phyloP scores from a whole-genome alignment of 2,329 filamentous ascomycete species.

The Leptosphaerulina australis region DNA sequence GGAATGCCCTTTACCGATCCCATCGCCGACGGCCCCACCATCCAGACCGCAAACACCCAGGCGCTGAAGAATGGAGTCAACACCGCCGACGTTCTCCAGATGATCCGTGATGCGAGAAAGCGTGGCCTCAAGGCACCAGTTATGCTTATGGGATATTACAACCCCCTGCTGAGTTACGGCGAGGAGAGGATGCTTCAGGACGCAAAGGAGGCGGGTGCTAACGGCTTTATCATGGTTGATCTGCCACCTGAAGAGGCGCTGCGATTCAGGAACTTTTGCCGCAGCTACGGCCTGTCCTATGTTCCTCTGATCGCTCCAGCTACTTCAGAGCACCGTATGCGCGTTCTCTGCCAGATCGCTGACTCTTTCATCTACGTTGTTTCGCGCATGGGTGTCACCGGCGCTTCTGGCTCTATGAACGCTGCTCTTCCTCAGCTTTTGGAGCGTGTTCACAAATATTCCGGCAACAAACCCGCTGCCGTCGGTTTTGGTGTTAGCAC shows the following conservation, averaged over 20 bases:
- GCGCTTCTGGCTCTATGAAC: constrained; percentile 82
- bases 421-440: constrained; percentile 81
- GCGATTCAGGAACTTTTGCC: constrained; percentile 85
- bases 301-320: constrained; percentile 95
- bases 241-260: constrained; percentile 94
- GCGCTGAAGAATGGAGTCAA: constrained; percentile 90
- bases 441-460: constrained; percentile 86
- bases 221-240: constrained; percentile 97
- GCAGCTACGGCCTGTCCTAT: constrained; percentile 82
- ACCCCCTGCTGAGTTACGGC: constrained; percentile 91
- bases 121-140: constrained; percentile 81
- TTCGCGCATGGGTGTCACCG: constrained; percentile 94
- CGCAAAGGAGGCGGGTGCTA: constrained; percentile 82
- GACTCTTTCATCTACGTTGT: constrained; percentile 99
- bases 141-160: constrained; percentile 98
- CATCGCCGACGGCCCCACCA: constrained; percentile 96
- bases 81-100: constrained; percentile 76
- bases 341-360: constrained; percentile 91
- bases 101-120: constrained; percentile 80
- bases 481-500: constrained; percentile 98
- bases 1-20: constrained; percentile 97
- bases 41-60: constrained; percentile 90
- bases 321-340: constrained; percentile 92
- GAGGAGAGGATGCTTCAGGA: constrained; percentile 88
- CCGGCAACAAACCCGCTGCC: constrained; percentile 85